These are phyloP conservation scores for Dioszegia crocea DNA, from an alignment of 768 basidiomycete genomes.

Conservation along the genomic window DNA sequence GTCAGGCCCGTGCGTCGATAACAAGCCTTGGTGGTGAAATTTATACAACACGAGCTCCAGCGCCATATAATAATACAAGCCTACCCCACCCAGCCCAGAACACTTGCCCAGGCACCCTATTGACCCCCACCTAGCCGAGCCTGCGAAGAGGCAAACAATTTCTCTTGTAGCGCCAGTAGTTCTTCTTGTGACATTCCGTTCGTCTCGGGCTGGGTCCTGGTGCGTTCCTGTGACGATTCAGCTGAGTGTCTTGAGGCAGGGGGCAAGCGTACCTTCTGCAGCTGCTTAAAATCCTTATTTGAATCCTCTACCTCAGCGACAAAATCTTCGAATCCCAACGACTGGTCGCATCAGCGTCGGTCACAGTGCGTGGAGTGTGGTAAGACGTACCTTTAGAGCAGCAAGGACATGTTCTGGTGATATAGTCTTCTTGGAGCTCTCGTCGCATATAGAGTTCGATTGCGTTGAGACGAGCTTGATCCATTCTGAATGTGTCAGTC, in stretches of 20 bases:
- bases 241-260: neutral
- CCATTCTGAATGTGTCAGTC: conserved; percentile 65
- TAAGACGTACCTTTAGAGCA: conserved; percentile 69
- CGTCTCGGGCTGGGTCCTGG: conserved; percentile 52
- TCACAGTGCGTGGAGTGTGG: neutral
- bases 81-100: too few species aligned
- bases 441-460: conserved; percentile 96
- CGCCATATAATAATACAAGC: too few species aligned
- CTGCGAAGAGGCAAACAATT: conserved; percentile 85
- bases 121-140: conserved; percentile 49
- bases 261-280: conserved; percentile 67
- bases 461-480: conserved; percentile 96
- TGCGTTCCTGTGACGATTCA: conserved; percentile 29
- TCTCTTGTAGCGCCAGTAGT: conserved; percentile 77
- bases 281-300: conserved; percentile 91
- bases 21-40: too few species aligned
- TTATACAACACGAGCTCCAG: too few species aligned
- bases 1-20: neutral
- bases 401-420: conserved; percentile 93
- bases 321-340: conserved; percentile 87
- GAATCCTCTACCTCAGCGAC: conserved; percentile 86
- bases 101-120: neutral
- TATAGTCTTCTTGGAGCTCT: conserved; percentile 97
- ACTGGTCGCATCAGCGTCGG: conserved; percentile 53
- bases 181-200: conserved; percentile 91